Percentiles rank a stretch among this genome's conserved stretches.
Evolutionary conservation across 106 monocot genomes (phyloP).

Genomic region (Chionographis japonica): DNA sequence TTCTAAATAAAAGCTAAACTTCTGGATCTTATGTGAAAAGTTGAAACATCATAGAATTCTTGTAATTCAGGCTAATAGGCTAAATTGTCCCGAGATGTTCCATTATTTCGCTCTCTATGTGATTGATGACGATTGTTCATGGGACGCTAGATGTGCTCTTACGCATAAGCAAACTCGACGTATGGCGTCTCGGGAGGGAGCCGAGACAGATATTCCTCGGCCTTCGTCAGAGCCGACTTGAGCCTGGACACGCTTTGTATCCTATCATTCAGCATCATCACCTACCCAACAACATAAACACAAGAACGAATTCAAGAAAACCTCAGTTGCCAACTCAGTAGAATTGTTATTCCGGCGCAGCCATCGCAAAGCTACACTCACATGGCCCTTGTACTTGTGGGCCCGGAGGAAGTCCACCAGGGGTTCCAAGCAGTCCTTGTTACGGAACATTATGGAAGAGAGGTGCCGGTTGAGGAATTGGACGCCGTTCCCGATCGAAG

Average conservation of each 20-base stretch:
- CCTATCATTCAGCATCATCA: constrained; percentile 94
- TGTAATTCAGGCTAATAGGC: too few relatives aligned
- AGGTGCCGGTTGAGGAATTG: constrained; percentile 93
- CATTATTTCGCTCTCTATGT: too few relatives aligned
- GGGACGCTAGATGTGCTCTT: background rate
- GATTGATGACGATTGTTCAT: too few relatives aligned
- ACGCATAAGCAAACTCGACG: constrained; percentile 75
- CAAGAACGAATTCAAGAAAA: too few relatives aligned
- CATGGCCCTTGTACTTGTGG: constrained; percentile 81
- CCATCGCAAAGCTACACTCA: constrained; percentile 24
- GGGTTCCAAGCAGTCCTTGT: constrained; percentile 83
- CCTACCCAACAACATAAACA: constrained; percentile 25
- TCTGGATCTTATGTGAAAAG: too few relatives aligned
- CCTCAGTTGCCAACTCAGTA: too few relatives aligned
- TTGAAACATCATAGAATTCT: too few relatives aligned
- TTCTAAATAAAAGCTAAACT: too few relatives aligned
- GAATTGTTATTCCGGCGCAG: too few relatives aligned
- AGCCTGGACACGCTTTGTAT: constrained; percentile 69
- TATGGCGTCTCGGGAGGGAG: constrained; percentile 50
- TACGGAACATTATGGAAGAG: constrained; percentile 83
- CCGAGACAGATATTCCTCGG: constrained; percentile 73
- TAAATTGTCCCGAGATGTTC: too few relatives aligned
- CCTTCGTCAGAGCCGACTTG: constrained; percentile 62
- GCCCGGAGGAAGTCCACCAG: constrained; percentile 79
- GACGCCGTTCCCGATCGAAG: constrained; percentile 93